A percentile compares a stretch with the other conserved stretches of the same genome.
Conservation (phyloP, 2,329 filamentous ascomycete species). For the Metarhizium anisopliae region DNA sequence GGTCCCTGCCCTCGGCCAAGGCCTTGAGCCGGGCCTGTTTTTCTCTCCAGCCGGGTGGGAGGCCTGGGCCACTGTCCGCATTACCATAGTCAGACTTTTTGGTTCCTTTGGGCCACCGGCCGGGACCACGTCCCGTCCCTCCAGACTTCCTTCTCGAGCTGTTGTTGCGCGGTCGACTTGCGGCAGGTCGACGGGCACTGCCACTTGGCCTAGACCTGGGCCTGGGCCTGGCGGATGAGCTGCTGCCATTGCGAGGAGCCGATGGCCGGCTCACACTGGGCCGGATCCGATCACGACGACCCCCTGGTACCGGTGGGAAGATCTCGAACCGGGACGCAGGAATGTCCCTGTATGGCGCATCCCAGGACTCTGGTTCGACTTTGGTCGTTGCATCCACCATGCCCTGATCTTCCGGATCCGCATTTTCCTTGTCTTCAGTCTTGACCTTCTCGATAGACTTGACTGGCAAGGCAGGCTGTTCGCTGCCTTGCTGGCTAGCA, state of each 20-base stretch:
- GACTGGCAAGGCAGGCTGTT: conserved; percentile 16
- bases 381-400: conserved; percentile 16
- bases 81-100: conserved; percentile 62
- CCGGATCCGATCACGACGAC: conserved; percentile 40
- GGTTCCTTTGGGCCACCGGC: conserved; percentile 58
- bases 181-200: conserved; percentile 20
- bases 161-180: conserved; percentile 31
- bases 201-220: conserved; percentile 27
- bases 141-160: conserved; percentile 45
- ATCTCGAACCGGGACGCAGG: conserved; percentile 68
- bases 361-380: conserved; percentile 31
- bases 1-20: conserved; percentile 10
- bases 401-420: conserved; percentile 14
- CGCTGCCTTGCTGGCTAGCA: conserved; percentile 5
- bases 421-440: conserved; percentile 24
- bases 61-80: conserved; percentile 53
- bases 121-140: conserved; percentile 55
- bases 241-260: conserved; percentile 25
- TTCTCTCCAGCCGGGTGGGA: conserved; percentile 48
- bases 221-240: conserved; percentile 28
- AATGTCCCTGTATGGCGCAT: conserved; percentile 44
- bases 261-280: conserved; percentile 29
- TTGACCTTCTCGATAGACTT: conserved; percentile 20
- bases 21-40: conserved; percentile 13
- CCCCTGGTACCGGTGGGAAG: conserved; percentile 54